These are phyloP conservation scores for Magnaporthiopsis rhizophila DNA, from an alignment of 2,329 filamentous ascomycete genomes.

Conservation along the genomic window DNA sequence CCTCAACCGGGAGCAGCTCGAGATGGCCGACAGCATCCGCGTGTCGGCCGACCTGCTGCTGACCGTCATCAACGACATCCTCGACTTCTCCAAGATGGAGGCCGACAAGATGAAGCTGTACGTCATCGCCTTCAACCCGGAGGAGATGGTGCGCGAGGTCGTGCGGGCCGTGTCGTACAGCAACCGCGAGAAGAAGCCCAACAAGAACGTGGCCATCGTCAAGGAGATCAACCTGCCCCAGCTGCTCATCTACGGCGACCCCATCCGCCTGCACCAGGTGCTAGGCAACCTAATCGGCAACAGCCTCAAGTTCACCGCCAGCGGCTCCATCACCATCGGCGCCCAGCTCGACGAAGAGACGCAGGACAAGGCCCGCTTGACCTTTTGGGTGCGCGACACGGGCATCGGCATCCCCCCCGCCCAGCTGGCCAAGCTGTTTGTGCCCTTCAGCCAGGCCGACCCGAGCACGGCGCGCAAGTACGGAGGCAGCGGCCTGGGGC, in stretches of 20 bases:
- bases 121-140: conserved; percentile 58
- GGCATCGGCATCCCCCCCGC: conserved; percentile 85
- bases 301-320: conserved; percentile 87
- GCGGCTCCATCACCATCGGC: conserved; percentile 76
- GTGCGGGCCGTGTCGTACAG: conserved; percentile 59
- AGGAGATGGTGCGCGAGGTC: conserved; percentile 59
- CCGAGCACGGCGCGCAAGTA: conserved; percentile 85
- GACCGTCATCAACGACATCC: conserved; percentile 91
- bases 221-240: conserved; percentile 68
- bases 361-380: conserved; percentile 62
- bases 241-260: conserved; percentile 63
- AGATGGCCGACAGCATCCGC: conserved; percentile 82
- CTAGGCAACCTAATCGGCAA: conserved; percentile 83
- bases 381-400: conserved; percentile 81
- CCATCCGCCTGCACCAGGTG: conserved; percentile 59
- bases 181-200: conserved; percentile 54
- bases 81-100: conserved; percentile 93
- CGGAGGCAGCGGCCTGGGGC: conserved; percentile 80
- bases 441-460: conserved; percentile 89
- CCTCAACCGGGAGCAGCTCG: conserved; percentile 67
- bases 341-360: conserved; percentile 67
- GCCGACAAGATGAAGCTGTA: conserved; percentile 80
- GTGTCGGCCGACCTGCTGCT: conserved; percentile 79
- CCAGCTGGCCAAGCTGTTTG: conserved; percentile 77
- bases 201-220: conserved; percentile 54